phyloP scores from a whole-genome alignment of 2,329 filamentous ascomycete genomes.

The Diaporthe citri region DNA sequence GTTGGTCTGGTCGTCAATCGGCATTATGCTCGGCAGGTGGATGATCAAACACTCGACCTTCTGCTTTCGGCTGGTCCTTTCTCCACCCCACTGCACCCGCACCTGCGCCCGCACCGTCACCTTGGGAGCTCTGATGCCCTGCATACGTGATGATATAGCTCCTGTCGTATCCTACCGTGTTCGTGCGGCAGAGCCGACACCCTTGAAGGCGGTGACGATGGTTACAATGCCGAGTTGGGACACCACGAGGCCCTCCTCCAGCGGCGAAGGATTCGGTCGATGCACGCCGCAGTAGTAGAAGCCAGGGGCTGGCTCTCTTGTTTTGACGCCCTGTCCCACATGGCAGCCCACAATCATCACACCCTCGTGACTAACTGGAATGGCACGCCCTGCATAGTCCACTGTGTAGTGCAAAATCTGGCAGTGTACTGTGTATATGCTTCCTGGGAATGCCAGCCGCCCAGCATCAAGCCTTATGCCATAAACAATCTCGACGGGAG shows the following conservation, averaged over 20 bases:
- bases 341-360: conserved; percentile 8
- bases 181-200: background rate
- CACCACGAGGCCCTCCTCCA: background rate
- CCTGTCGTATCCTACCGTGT: conserved; percentile 7
- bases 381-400: background rate
- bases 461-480: conserved; percentile 18
- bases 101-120: background rate
- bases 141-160: conserved; percentile 20
- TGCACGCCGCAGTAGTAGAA: background rate
- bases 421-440: background rate
- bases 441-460: conserved; percentile 5
- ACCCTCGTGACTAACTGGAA: background rate
- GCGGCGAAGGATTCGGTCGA: background rate
- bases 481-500: background rate
- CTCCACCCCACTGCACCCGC: conserved; percentile 32
- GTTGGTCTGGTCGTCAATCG: conserved; percentile 29
- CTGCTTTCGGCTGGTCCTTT: conserved; percentile 31
- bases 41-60: conserved; percentile 38
- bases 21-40: conserved; percentile 38
- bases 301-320: conserved; percentile 2
- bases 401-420: background rate
- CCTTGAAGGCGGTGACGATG: conserved; percentile 7
- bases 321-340: conserved; percentile 22
- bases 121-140: conserved; percentile 14
- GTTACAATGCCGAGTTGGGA: background rate